Conservation (phyloP, 805 yeast genomes). For the Scheffersomyces amazonensis region DNA sequence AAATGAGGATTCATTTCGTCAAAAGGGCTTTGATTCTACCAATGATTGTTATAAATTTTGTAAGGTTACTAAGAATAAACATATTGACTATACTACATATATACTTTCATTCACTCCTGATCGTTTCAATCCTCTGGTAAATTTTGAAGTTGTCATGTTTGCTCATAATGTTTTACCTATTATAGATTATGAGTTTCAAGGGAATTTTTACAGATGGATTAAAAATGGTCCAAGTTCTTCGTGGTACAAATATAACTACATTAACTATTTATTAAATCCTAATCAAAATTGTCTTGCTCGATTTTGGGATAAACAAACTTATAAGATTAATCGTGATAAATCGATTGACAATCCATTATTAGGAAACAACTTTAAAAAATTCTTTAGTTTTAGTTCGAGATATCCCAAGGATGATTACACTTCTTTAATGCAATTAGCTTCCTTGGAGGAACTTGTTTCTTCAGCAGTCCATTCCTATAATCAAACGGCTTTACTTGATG, state of each 20-base stretch:
- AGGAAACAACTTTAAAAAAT: conserved; percentile 1
- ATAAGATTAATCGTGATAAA: conserved; percentile 2
- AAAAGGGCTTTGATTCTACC: conserved; percentile 3
- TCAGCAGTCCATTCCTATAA: background rate
- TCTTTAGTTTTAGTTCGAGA: background rate
- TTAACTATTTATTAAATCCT: conserved; percentile 1
- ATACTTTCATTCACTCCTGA: conserved; percentile 6
- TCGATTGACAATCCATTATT: conserved; percentile 3
- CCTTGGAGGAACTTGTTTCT: background rate
- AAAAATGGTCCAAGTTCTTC: conserved; percentile 2
- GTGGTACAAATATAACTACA: conserved; percentile 3
- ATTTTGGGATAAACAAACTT: conserved; percentile 6
- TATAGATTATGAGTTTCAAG: conserved; percentile 6
- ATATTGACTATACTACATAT: conserved; percentile 4
- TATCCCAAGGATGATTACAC: background rate
- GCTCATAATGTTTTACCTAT: conserved; percentile 8
- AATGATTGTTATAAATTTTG: conserved; percentile 5
- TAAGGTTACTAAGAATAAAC: background rate
- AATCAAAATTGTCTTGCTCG: conserved; percentile 5
- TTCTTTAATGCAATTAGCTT: background rate
- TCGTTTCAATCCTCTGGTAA: conserved; percentile 1
- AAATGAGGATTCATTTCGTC: background rate
- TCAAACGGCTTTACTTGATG: conserved; percentile 1
- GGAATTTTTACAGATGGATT: conserved; percentile 6
- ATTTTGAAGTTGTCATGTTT: conserved; percentile 7